Evolutionary conservation across 768 basidiomycete species (phyloP).

Genomic region (Boletus reticulatus): DNA sequence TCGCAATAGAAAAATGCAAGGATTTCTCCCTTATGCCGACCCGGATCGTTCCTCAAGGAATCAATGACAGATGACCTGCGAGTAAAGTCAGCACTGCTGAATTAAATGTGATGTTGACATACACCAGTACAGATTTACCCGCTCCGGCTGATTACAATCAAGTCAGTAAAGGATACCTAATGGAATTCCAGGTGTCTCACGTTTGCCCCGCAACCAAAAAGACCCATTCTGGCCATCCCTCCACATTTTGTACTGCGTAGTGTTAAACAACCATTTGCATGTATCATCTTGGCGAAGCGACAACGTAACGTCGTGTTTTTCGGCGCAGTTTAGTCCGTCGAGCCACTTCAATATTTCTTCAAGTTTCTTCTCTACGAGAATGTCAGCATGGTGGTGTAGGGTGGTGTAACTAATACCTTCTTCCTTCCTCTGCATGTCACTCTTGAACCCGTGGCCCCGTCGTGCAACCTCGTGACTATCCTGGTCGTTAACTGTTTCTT

Average conservation of each 20-base stretch:
- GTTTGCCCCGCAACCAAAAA: conserved; percentile 10
- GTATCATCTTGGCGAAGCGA: not conserved
- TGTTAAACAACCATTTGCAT: conserved; percentile 3
- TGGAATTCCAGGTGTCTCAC: not conserved
- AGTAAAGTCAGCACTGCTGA: not conserved
- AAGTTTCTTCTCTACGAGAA: not conserved
- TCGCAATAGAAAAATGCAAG: conserved; percentile 3
- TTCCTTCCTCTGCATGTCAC: not conserved
- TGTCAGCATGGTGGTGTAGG: not conserved
- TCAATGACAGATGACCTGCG: not conserved
- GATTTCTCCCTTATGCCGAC: not conserved
- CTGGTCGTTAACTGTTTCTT: no score
- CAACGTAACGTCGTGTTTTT: conserved; percentile 2
- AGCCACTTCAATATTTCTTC: conserved; percentile 2
- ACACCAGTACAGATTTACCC: conserved; percentile 7
- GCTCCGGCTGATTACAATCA: not conserved
- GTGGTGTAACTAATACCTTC: not conserved
- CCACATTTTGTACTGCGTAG: conserved; percentile 1
- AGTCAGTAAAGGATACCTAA: not conserved
- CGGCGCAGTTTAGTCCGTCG: not conserved
- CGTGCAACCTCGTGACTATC: not conserved
- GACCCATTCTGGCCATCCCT: not conserved
- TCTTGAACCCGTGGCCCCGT: not conserved
- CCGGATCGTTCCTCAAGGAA: not conserved
- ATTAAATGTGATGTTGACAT: not conserved